Base-by-base conservation (phyloP, 805 yeast species). In the Candida alai region DNA sequence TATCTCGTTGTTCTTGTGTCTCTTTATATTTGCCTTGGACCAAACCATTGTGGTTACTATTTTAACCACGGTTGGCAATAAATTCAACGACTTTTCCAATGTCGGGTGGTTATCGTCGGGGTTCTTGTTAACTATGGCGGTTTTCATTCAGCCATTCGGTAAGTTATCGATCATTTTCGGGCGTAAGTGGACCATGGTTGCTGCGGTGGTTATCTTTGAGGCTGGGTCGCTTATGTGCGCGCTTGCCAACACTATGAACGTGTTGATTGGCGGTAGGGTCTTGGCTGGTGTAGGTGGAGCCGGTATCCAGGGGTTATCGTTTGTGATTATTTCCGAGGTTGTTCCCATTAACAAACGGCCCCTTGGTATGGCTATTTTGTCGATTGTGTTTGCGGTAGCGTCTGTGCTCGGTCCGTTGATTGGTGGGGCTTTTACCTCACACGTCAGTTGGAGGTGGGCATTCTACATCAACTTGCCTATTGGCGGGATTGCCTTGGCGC, bases 211-310 rank as follows among this genome's bases (percentile, higher is more conserved):
- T 57, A 42, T 74, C 55, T 39, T 39, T 21, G 43, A 39, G 25
- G 45, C 36, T 6, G 53, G 53, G 4, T 63, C 69, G 5, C 48
- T 64, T 26, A 49, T 64, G 51, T 58, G 66, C 44, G 69, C 68
- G 0, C 50, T 64, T 35, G 43, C 68, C 4, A 45, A 43, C 14
- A 41, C 36, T 35, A 64, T 64, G 70, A 52, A 61, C 40, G 48
- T 52, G n/a, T 49, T 65, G 18, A 65, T 65, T 40, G 69, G 70
- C 4, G 69, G 69, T 5, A 56, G 82, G 42, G 81, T 77, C 0
- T 43, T 76, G 13, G 74, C 79, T 0, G 83, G 83, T 26, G 59
- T 76, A 19, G 83, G 82, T 1, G 71, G 74, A 12, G 80, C 80
- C 5, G 82, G 81, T 2, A 60, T 73, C 27, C 63, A 66, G 21